Base-by-base conservation (phyloP, 208 protist genomes). In the Novymonas esmeraldas region DNA sequence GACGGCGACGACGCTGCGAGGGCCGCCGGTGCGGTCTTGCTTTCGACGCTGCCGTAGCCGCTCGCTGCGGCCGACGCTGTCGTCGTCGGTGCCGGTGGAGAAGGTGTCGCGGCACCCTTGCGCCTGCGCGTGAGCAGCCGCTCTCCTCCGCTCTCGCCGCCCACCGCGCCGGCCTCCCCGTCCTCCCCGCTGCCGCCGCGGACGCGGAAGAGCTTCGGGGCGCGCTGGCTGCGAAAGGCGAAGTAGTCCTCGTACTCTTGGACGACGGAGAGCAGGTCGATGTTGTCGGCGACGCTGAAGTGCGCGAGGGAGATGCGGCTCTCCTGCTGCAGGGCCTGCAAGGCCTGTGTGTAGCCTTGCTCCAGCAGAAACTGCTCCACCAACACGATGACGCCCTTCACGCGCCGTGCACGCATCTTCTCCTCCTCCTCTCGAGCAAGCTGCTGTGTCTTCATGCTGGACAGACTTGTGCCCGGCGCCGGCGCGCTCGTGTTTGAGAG, bases 171-270 rank as follows among this genome's bases (percentile, higher is more conserved):
- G 6, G 48, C 73, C 5, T 55, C 59, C 6, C 60, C 73, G 2
- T 57, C 61, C 0, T 76, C 76, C 11, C 73, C 72, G 20, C 63
- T 41, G 16, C 68, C 70, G 41, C 75, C 72, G 20, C 75, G 64
- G 13, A 57, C 65, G 42, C 91, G 86, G 56, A 92, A 95, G 3
- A 97, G 70, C 56, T 92, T 93, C 6, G 90, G 90, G 39, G 84
- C 82, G n/a, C 85, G 82, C 48, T 89, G 81, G 57, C 87, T 89
- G 41, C 91, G 91, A 60, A 95, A 85, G 60, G 94, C 77, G 77
- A 91, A 94, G 71, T 93, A 96, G 33, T 96, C 78, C 73, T 97
- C 93, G 65, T 81, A 97, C 66, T 97, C 89, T 18, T 71, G 62
- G 9, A 96, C 62, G 33, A 95, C 71, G 20, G 76, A 82, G 24